Conservation (phyloP, 2,329 filamentous ascomycete genomes). For the Colletotrichum coccodes region DNA sequence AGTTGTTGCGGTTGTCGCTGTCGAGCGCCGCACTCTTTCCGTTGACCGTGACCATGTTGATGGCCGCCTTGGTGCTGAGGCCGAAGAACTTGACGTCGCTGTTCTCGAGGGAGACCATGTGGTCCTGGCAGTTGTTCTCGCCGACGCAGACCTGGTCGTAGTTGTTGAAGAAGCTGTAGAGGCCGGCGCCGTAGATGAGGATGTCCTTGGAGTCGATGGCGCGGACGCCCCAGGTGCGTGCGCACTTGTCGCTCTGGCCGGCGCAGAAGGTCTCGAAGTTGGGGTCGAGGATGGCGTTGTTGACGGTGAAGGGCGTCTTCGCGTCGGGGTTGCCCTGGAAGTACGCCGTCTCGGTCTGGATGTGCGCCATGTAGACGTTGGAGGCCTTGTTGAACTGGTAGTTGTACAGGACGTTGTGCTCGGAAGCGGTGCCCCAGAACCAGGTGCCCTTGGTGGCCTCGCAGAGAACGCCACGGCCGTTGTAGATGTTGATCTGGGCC, state of each 20-base stretch:
- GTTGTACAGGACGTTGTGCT: constrained; percentile 79
- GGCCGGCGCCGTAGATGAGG: constrained; percentile 76
- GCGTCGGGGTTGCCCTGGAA: constrained; percentile 86
- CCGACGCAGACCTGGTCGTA: constrained; percentile 77
- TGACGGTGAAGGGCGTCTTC: constrained; percentile 70
- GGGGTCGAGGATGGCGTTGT: constrained; percentile 70
- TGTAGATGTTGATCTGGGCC: constrained; percentile 84
- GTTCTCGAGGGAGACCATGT: constrained; percentile 79
- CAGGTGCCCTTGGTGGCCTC: constrained; percentile 81
- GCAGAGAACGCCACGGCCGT: constrained; percentile 83
- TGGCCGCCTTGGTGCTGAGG: constrained; percentile 78
- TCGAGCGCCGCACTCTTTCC: constrained; percentile 64
- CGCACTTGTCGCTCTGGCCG: constrained; percentile 56
- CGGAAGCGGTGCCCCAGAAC: constrained; percentile 81
- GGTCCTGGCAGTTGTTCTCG: constrained; percentile 77
- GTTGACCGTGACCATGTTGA: constrained; percentile 77
- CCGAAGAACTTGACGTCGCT: constrained; percentile 72
- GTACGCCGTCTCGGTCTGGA: constrained; percentile 92
- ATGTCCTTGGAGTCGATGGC: constrained; percentile 74
- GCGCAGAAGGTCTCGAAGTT: constrained; percentile 71
- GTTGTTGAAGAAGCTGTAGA: constrained; percentile 88
- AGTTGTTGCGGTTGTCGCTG: constrained; percentile 72
- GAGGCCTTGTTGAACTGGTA: constrained; percentile 84
- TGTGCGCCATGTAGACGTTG: constrained; percentile 83
- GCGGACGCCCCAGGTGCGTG: constrained; percentile 82